Conservation (phyloP, 495 filamentous ascomycete species). For the Cercophora samala region DNA sequence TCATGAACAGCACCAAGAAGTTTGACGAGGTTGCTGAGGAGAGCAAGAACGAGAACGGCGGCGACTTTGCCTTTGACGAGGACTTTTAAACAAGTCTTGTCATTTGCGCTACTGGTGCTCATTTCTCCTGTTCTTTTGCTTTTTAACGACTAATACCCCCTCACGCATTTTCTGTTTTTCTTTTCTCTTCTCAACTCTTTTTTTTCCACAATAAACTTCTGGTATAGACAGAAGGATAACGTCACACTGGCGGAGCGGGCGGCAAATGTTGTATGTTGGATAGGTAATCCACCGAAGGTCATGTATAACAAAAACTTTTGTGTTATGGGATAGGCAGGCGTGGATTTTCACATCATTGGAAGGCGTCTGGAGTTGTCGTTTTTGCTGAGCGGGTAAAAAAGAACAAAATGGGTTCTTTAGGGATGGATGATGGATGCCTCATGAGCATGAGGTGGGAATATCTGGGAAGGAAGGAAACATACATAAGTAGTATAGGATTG, state of each 20-base stretch:
- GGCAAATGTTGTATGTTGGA: slow-evolving; percentile 1
- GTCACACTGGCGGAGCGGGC: background rate
- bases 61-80: slow-evolving; percentile 90
- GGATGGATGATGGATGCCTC: background rate
- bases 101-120: slow-evolving; percentile 8
- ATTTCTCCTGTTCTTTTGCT: slow-evolving; percentile 13
- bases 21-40: slow-evolving; percentile 45
- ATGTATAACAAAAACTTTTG: background rate
- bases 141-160: slow-evolving; percentile 30
- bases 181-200: slow-evolving; percentile 33
- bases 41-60: slow-evolving; percentile 59
- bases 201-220: slow-evolving; percentile 11
- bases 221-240: slow-evolving; percentile 23
- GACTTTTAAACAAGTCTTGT: slow-evolving; percentile 71
- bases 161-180: slow-evolving; percentile 30
- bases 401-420: background rate
- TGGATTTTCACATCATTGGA: slow-evolving; percentile 1
- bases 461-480: background rate
- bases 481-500: background rate
- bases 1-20: slow-evolving; percentile 88
- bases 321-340: background rate
- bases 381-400: background rate
- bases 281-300: background rate
- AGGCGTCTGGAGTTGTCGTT: background rate
- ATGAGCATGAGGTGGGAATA: background rate